Base-by-base conservation (phyloP, 371 early-diverging fungal genomes). In the Mortierella sp. region DNA sequence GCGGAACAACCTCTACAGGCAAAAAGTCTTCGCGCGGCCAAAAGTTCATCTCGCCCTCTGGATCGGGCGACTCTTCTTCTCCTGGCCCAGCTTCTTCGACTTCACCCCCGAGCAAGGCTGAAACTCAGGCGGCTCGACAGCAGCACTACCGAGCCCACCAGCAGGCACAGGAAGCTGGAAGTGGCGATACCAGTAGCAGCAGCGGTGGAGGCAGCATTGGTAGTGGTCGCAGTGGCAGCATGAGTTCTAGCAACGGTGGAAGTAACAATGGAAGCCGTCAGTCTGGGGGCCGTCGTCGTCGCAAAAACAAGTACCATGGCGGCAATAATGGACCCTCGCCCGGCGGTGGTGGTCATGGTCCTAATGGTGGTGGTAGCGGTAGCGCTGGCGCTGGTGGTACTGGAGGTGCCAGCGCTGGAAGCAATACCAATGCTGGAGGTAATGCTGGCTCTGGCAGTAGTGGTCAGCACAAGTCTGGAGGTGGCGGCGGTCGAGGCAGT, bases 251-350 rank as follows among this genome's bases (percentile, higher is more conserved):
- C 8, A 52, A 68, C 52, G 79, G 75, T 28, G 70, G 60, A 44
- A 75, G 70, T 11, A 47, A 57, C 34, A 47, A 34, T 28, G 74
- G 74, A 42, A 73, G 34, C 34, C 70, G 34, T n/a, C 57, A 77
- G 57, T 34, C 54, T 14, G 63, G 76, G 28, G 63, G 76, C 19
- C 81, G 70, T 50, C 81, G 78, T 38, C 74, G 74, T 21, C 78
- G 77, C 65, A 81, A 77, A 70, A 47, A 28, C 75, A 81, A 77
- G 65, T 81, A 77, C 57, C 75, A 63, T 47, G 19, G 16, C 65
- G 70, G 74, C 65, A 55, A 70, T 16, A 45, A 63, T n/a, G 79
- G 73, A 24, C 65, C 74, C 14, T 73, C 31, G 6, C 58, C 60
- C 3, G 65, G 54, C 10, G 63, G 76, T 14, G 75, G 73, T 11